Percentiles rank a stretch among this genome's conserved stretches.
Evolutionary conservation across 805 yeast genomes (phyloP).

Genomic region (Wilhelminamyces savonicus): DNA sequence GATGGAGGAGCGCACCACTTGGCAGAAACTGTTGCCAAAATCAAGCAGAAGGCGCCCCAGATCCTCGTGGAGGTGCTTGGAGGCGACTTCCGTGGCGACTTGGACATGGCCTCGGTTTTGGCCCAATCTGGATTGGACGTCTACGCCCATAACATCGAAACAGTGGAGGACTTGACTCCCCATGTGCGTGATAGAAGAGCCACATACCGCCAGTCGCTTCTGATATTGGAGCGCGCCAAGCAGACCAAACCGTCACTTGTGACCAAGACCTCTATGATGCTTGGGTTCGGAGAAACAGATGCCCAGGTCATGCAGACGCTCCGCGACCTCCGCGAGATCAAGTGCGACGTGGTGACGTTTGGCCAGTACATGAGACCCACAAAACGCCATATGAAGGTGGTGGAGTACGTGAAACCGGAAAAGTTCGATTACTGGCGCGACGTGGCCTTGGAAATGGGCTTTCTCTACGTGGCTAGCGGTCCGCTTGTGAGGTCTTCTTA

Average conservation of each 20-base stretch:
- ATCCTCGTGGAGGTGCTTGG: constrained; percentile 88
- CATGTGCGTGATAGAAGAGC: constrained; percentile 96
- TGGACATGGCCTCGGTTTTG: constrained; percentile 69
- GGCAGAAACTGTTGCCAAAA: constrained; percentile 77
- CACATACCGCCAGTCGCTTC: constrained; percentile 80
- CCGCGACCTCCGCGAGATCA: constrained; percentile 63
- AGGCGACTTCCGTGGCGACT: constrained; percentile 93
- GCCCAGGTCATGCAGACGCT: constrained; percentile 77
- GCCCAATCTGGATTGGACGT: constrained; percentile 90
- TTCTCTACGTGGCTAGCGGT: constrained; percentile 94
- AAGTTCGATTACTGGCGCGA: constrained; percentile 92
- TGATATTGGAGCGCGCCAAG: constrained; percentile 79
- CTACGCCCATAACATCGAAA: constrained; percentile 94
- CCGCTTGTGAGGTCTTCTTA: constrained; percentile 95
- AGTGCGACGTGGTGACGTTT: constrained; percentile 93
- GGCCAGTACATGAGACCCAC: constrained; percentile 99
- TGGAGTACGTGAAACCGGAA: constrained; percentile 89
- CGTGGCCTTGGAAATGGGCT: constrained; percentile 81
- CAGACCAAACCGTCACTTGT: constrained; percentile 63
- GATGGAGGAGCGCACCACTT: constrained; percentile 95
- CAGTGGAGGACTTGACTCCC: constrained; percentile 93
- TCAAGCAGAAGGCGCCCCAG: constrained; percentile 84
- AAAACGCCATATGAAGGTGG: constrained; percentile 96
- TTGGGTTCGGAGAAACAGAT: constrained; percentile 95
- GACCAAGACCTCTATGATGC: constrained; percentile 93